Percentiles rank a stretch among this genome's conserved stretches.
Conservation (phyloP, 805 yeast species). For the Millerago galiae region DNA sequence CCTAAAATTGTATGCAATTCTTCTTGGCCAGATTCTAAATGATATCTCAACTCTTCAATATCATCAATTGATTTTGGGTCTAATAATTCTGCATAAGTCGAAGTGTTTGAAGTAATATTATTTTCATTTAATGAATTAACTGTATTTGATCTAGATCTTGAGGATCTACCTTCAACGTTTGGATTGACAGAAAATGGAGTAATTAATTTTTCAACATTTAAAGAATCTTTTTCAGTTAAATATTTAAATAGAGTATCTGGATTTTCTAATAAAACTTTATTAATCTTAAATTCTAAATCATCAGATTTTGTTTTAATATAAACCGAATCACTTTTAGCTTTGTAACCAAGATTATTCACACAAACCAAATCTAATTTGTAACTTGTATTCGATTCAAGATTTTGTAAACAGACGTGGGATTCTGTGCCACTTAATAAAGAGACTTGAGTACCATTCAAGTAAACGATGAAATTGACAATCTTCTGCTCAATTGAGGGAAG, state of each 20-base stretch:
- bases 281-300: slow-evolving; percentile 17
- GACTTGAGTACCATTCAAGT: slow-evolving; percentile 34
- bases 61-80: slow-evolving; percentile 27
- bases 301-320: slow-evolving; percentile 33
- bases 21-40: slow-evolving; percentile 36
- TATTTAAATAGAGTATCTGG: slow-evolving; percentile 32
- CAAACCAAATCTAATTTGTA: slow-evolving; percentile 40
- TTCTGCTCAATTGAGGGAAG: slow-evolving; percentile 15
- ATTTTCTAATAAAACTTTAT: slow-evolving; percentile 26
- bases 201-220: slow-evolving; percentile 21
- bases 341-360: slow-evolving; percentile 32
- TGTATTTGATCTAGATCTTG: slow-evolving; percentile 32
- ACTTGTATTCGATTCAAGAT: slow-evolving; percentile 29
- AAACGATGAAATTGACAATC: slow-evolving; percentile 32
- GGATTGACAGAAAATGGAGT: slow-evolving; percentile 16
- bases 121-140: slow-evolving; percentile 15
- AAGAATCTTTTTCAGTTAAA: slow-evolving; percentile 23
- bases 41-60: slow-evolving; percentile 36
- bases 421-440: slow-evolving; percentile 29
- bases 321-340: slow-evolving; percentile 35
- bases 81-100: slow-evolving; percentile 12
- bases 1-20: slow-evolving; percentile 31
- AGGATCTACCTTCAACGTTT: slow-evolving; percentile 7
- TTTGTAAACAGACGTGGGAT: slow-evolving; percentile 29
- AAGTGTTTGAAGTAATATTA: slow-evolving; percentile 8